phyloP scores from a whole-genome alignment of 768 basidiomycete genomes.

The Nidularia sp. region DNA sequence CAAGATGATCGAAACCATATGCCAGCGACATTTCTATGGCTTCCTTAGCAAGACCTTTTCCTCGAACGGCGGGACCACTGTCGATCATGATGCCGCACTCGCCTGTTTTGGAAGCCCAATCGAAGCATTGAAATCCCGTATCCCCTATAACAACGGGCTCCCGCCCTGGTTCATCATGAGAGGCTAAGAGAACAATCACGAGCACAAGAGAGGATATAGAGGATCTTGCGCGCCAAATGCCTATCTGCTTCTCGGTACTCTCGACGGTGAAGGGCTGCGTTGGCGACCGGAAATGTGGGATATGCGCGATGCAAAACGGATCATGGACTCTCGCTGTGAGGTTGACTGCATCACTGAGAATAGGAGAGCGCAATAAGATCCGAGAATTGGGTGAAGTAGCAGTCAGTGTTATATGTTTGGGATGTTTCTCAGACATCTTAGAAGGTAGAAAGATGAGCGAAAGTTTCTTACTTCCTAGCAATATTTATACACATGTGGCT shows the following conservation, averaged over 20 bases:
- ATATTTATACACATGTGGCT: too few relatives aligned
- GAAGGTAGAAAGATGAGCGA: too few relatives aligned
- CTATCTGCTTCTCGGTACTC: constrained; percentile 10
- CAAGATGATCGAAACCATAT: constrained; percentile 13
- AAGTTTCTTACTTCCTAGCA: too few relatives aligned
- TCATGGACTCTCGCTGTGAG: constrained; percentile 13
- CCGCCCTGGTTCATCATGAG: not conserved
- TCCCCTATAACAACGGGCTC: constrained; percentile 10
- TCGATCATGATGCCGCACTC: constrained; percentile 17
- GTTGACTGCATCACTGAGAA: constrained; percentile 9
- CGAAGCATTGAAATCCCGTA: constrained; percentile 7
- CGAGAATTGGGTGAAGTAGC: constrained; percentile 6
- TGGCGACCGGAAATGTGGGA: constrained; percentile 7
- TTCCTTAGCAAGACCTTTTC: constrained; percentile 14
- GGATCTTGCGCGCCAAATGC: constrained; percentile 10
- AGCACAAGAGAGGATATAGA: constrained; percentile 8
- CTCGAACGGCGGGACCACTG: constrained; percentile 10
- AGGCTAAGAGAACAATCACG: constrained; percentile 7
- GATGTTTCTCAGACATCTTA: not conserved
- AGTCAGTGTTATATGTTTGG: not conserved
- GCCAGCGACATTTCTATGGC: constrained; percentile 13
- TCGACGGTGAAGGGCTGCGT: constrained; percentile 9
- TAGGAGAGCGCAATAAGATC: constrained; percentile 13
- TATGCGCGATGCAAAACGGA: constrained; percentile 8
- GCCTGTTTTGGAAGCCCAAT: constrained; percentile 7